Evolutionary conservation across 371 early-diverging fungal genomes (phyloP).

Genomic region (Mortierella sp.): DNA sequence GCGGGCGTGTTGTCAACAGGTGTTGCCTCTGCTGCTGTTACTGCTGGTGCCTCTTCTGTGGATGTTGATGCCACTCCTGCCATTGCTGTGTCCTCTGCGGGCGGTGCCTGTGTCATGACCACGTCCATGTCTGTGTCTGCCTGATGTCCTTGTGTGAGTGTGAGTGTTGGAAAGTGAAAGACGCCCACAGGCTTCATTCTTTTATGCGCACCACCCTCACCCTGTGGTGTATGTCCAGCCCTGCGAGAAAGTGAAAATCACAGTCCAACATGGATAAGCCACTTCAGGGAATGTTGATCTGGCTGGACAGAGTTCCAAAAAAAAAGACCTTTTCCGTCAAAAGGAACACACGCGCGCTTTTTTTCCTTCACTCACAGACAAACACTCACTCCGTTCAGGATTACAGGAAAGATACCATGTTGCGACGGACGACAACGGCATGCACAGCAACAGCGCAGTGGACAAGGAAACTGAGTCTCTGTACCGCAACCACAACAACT

Average conservation of each 20-base stretch:
- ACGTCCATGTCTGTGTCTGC: slow-evolving; percentile 28
- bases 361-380: background rate
- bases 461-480: background rate
- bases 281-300: background rate
- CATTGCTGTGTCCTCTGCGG: slow-evolving; percentile 1
- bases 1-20: slow-evolving; percentile 61
- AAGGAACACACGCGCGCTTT: background rate
- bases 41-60: background rate
- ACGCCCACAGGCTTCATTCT: background rate
- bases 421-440: background rate
- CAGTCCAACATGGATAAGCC: slow-evolving; percentile 1
- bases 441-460: background rate
- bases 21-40: slow-evolving; percentile 2
- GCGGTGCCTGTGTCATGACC: slow-evolving; percentile 26
- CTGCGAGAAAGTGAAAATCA: background rate
- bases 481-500: background rate
- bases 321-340: background rate
- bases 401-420: background rate
- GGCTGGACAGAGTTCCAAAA: background rate
- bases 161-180: background rate
- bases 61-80: slow-evolving; percentile 1
- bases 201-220: no score
- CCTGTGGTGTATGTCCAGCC: background rate
- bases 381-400: background rate
- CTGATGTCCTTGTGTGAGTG: background rate